These are phyloP conservation scores for Posidonia australis DNA, from an alignment of 106 monocot species.

Conservation along the genomic window DNA sequence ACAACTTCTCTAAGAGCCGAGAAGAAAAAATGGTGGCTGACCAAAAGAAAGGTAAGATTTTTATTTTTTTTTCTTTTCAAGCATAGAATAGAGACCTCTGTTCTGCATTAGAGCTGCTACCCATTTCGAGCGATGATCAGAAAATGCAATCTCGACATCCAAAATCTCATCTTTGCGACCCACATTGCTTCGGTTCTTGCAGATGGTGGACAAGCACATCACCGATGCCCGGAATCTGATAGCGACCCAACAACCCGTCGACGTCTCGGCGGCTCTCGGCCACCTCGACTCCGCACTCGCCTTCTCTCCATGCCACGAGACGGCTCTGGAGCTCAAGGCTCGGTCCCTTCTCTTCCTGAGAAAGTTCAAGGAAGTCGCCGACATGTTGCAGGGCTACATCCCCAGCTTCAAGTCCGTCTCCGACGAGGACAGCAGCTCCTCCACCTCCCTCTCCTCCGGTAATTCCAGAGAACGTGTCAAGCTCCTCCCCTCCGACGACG, in stretches of 20 bases:
- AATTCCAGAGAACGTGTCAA: slow-evolving; percentile 24
- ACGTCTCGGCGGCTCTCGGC: slow-evolving; percentile 38
- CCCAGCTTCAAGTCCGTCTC: slow-evolving; percentile 44
- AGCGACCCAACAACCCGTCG: slow-evolving; percentile 34
- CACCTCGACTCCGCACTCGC: slow-evolving; percentile 26
- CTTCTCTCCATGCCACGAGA: slow-evolving; percentile 37
- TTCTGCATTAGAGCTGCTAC: not conserved
- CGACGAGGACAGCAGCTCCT: slow-evolving; percentile 26
- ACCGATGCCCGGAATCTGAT: slow-evolving; percentile 47
- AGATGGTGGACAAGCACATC: slow-evolving; percentile 60
- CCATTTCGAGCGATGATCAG: no score
- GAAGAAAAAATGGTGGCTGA: slow-evolving; percentile 83
- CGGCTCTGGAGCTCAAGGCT: slow-evolving; percentile 66
- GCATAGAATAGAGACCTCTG: not conserved
- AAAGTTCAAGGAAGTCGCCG: slow-evolving; percentile 75
- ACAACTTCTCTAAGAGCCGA: slow-evolving; percentile 36
- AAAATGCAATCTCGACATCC: no score
- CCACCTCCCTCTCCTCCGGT: slow-evolving; percentile 25
- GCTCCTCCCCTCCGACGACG: slow-evolving; percentile 26
- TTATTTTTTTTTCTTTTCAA: not conserved
- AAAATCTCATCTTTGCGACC: no score
- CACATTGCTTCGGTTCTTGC: not conserved
- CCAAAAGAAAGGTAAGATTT: slow-evolving; percentile 43
- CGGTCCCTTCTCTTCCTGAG: slow-evolving; percentile 53
- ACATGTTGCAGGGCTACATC: slow-evolving; percentile 83